Evolutionary conservation across 169 alveolate species (phyloP), one percentile per base, ranked within the genome.

Genomic region (Amoebophrya sp.): DNA sequence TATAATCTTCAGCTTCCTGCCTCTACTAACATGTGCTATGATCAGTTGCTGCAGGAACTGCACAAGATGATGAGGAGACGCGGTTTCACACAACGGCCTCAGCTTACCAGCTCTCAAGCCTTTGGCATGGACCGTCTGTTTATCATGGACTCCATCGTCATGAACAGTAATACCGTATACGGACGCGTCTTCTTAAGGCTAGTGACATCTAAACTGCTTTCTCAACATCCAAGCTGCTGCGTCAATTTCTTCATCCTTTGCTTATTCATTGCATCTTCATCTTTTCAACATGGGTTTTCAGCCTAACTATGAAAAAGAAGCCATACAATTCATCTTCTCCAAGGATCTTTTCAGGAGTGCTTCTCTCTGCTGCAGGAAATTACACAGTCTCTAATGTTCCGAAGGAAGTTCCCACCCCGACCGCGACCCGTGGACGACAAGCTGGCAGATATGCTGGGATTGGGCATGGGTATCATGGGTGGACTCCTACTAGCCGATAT

Each of bases 21-120:
- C 14, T 29, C 2, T 3, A 89, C 41, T 10, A 0, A 78, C 47
- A 78, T 0, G 41, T 26, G 41, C 47, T 1, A 29, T 14, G 24
- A 89, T 41, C 38, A 3, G 65, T 39, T 41, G 33, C 6, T 40
- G 76, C 91, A 33, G 41, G 89, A 1, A n/a, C 92, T 53, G 89
- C 92, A 78, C 90, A 10, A 26, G 90, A 10, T 36, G 41, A 2
- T 78, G 90, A 6, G 90, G 90, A 6, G 38, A 40, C 83, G 93
- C 26, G 93, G 93, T 26, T 41, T 92, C 33, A 54, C 92, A 54
- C 93, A 92, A 91, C 91, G 92, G 92, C 94, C 94, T 38, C 94
- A 92, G 92, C 92, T 92, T 65, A 40, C 94, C 53, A 47, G 92
- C 40, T 89, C 92, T 1, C 94, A 92, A 76, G 54, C 41, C 41